These are phyloP conservation scores for Ascocoryne sarcoides DNA, from an alignment of 2,329 filamentous ascomycete species.

Conservation along the genomic window DNA sequence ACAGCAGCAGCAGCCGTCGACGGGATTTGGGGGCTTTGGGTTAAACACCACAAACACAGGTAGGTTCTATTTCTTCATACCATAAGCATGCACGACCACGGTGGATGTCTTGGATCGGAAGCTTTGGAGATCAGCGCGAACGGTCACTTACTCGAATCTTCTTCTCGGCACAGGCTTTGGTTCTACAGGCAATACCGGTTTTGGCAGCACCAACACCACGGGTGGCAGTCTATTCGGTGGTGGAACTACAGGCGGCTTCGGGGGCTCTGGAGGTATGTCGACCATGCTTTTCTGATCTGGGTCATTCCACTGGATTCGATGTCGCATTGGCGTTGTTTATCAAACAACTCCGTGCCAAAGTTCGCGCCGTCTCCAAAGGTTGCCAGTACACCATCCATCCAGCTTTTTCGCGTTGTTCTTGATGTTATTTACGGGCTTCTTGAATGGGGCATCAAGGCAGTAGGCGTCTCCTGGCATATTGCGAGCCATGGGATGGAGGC, in stretches of 20 bases:
- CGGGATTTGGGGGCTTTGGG: slow-evolving; percentile 39
- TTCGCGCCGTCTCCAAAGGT: slow-evolving; percentile 2
- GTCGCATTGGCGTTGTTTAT: slow-evolving; percentile 4
- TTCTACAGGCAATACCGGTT: slow-evolving; percentile 31
- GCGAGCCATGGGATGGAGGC: too few species aligned
- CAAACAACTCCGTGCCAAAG: slow-evolving; percentile 4
- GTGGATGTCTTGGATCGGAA: slow-evolving; percentile 10
- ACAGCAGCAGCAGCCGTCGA: slow-evolving; percentile 31
- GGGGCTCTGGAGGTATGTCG: slow-evolving; percentile 32
- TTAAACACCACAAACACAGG: slow-evolving; percentile 31
- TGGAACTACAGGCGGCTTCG: slow-evolving; percentile 28
- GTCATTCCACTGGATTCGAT: slow-evolving; percentile 15
- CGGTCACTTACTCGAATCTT: slow-evolving; percentile 27
- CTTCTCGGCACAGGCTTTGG: slow-evolving; percentile 34
- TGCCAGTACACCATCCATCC: neutral
- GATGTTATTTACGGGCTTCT: neutral
- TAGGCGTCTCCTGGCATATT: too few species aligned
- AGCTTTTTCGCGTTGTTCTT: neutral
- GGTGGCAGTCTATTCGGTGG: slow-evolving; percentile 34
- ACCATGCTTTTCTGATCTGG: slow-evolving; percentile 18
- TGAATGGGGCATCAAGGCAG: too few species aligned
- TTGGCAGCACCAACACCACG: slow-evolving; percentile 31
- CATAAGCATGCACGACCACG: slow-evolving; percentile 7
- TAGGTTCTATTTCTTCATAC: slow-evolving; percentile 21
- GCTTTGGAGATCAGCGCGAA: slow-evolving; percentile 16